Evolutionary conservation across 2,329 filamentous ascomycete species (phyloP), one percentile per base, ranked within the genome.

Genomic region (Ascochyta clinopodiicola): DNA sequence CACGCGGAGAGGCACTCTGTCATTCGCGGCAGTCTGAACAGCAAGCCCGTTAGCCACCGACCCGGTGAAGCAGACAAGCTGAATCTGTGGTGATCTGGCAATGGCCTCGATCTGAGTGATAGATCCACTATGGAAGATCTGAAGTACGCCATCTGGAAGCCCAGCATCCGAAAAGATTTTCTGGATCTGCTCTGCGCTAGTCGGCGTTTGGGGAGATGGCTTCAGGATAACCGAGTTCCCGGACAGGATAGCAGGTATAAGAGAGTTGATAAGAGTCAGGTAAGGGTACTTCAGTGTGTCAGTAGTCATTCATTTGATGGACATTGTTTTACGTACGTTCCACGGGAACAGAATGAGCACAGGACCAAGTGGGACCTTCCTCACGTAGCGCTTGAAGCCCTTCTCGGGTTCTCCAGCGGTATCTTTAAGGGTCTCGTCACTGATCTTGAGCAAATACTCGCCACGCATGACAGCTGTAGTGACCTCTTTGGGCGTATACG

Each of bases 161-260:
- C 94, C 94, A 17, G 92, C 92, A 69, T 92, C 86, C 38, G 80
- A 75, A 74, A 98, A 96, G 49, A 90, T 85, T 62, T 88, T 83
- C 51, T 89, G 80, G 19, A 96, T 85, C 58, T 92, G 91, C 80
- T 98, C 94, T 37, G 86, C 93, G 60, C 96, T 88, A 0, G 93
- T 96, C 1, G 94, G 94, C 1, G 94, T 97, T 77, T 98, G 94
- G 9, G 94, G 94, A 6, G 92, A 96, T 21, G 94, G 94, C 80
- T 98, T 98, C 53, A 98, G 80, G 57, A 98, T 95, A 55, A 98
- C 91, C 4, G 89, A 88, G 78, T 97, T 96, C 37, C 94, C 94
- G 27, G 91, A 87, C 35, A 98, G 83, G 35, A 98, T 82, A n/a
- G 94, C 94, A 17, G 94, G 94, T 60, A 98, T 86, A 55, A 98